These are phyloP conservation scores for Straminergon stramineum DNA, from an alignment of 225 moss, liverwort and hornwort genomes.

Conservation along the genomic window DNA sequence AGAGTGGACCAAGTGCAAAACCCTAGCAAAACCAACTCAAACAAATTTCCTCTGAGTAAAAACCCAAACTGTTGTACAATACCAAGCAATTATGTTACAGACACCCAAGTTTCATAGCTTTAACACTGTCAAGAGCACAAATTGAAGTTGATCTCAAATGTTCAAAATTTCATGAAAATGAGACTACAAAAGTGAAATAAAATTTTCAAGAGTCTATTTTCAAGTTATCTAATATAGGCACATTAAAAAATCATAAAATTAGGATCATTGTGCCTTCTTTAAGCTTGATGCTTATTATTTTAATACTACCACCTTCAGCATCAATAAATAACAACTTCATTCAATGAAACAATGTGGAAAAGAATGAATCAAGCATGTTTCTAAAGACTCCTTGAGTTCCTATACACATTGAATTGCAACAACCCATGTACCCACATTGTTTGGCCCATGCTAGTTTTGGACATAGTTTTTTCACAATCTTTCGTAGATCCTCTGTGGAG, in stretches of 20 bases:
- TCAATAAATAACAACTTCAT: not conserved
- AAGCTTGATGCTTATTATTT: too few relatives aligned
- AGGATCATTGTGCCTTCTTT: not conserved
- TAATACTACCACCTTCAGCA: too few relatives aligned
- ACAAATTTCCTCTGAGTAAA: fast-evolving
- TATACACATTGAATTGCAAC: fast-evolving
- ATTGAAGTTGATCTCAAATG: not conserved
- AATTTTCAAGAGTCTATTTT: too few relatives aligned
- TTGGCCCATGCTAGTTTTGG: not conserved
- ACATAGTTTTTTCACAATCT: fast-evolving
- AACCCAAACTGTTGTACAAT: not conserved
- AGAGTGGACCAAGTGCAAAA: not conserved
- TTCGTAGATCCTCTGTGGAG: not conserved
- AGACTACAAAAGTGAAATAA: not conserved
- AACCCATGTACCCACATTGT: not conserved
- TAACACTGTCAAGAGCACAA: not conserved
- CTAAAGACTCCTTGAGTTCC: not conserved
- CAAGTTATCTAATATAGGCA: not conserved
- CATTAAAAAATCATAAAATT: not conserved
- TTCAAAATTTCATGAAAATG: not conserved
- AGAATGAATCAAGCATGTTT: not conserved
- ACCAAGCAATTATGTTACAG: fast-evolving
- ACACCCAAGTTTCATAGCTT: not conserved
- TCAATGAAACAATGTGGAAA: not conserved
- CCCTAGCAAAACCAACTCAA: not conserved